Evolutionary conservation across 306 rosid genomes (phyloP).

Genomic region (Sphenostylis stenocarpa): DNA sequence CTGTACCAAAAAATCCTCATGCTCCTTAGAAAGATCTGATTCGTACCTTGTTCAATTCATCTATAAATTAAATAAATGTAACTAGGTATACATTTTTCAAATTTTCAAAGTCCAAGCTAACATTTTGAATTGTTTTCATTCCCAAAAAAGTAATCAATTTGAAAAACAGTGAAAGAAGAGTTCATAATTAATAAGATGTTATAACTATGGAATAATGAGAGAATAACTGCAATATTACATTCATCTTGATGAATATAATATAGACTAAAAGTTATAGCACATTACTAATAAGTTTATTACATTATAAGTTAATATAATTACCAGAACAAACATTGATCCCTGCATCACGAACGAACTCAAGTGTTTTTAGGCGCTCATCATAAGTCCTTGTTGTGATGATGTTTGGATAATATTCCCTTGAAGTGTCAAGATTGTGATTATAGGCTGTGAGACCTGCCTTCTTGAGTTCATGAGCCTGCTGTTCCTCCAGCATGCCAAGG

Average conservation of each 20-base stretch:
- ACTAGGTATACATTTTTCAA: not conserved
- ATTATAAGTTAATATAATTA: constrained; percentile 39
- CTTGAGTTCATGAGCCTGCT: constrained; percentile 88
- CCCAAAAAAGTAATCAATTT: not conserved
- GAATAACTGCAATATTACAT: no score
- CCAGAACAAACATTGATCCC: constrained; percentile 96
- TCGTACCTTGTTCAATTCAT: not conserved
- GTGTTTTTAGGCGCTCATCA: constrained; percentile 92
- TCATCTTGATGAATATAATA: constrained; percentile 15
- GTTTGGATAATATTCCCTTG: constrained; percentile 95
- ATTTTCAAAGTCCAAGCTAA: not conserved
- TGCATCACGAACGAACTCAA: constrained; percentile 89
- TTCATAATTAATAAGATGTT: constrained; percentile 5
- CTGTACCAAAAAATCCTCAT: not conserved
- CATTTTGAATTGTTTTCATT: not conserved
- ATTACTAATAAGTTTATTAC: not conserved
- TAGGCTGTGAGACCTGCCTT: constrained; percentile 97
- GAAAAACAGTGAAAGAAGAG: not conserved
- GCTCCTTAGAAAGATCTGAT: not conserved
- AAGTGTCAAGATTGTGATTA: constrained; percentile 95
- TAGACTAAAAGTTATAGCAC: not conserved
- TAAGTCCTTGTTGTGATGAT: constrained; percentile 87
- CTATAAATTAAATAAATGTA: not conserved
- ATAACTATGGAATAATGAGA: constrained; percentile 1
- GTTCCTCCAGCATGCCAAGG: constrained; percentile 93